Base-by-base conservation (phyloP, 2,329 filamentous ascomycete genomes). In the Colletotrichum cuscutae region DNA sequence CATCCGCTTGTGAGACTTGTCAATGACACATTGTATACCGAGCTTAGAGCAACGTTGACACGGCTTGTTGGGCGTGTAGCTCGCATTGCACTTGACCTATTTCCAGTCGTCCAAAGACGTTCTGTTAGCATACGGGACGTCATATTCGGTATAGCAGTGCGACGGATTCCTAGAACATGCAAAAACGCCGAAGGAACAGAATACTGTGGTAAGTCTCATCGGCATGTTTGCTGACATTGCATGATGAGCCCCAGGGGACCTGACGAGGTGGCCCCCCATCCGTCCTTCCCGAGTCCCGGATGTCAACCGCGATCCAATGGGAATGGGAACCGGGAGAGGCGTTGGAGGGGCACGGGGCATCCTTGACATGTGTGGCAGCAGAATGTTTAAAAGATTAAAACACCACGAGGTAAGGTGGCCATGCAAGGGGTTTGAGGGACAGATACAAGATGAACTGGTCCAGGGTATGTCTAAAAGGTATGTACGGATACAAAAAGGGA, bases 21-120 rank as follows among this genome's bases (percentile, higher is more conserved):
- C 85, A 35, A 87, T 84, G 12, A 86, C 81, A 65, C 85, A 87
- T 22, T 81, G 76, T 35, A 86, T 78, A 52, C 82, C 78, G 28
- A 86, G 78, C 78, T 86, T 87, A 70, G 81, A 78, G 72, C 85
- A 87, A 59, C 85, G 81, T 71, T 85, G 82, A 66, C 85, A 87
- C 32, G 84, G 82, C 75, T 85, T 80, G 63, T 83, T 83, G 2
- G 79, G 76, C 12, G 78, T 77, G 15, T 79, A 75, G 75, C 82
- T 84, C 22, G 83, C 80, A 76, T 83, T 83, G 77, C 85, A 87
- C 68, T 84, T 83, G 30, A 87, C 85, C 84, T 86, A 74, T 58
- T 58, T n/a, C 49, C 58, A n/a, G 53, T 26, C 57, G 61, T 68
- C 35, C 63, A 60, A 26, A 37, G 42, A 22, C 32, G 19, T 24